Conservation (phyloP, 2,329 filamentous ascomycete species). For the Penicillium fuscoglaucum region DNA sequence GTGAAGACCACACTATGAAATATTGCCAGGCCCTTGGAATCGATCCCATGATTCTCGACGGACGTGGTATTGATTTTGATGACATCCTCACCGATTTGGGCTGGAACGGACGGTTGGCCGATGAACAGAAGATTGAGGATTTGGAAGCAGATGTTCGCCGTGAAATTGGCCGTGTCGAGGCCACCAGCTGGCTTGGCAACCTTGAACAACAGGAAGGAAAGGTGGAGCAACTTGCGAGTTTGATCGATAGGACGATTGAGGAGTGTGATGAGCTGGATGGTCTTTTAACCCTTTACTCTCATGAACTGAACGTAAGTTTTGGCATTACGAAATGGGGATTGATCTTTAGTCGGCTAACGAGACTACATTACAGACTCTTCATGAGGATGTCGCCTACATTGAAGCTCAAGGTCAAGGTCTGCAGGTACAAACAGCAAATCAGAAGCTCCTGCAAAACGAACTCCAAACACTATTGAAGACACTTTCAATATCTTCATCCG, state of each 20-base stretch:
- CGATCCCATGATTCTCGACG: conserved; percentile 73
- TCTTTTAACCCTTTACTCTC: conserved; percentile 87
- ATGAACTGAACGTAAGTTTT: conserved; percentile 80
- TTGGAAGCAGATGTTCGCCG: conserved; percentile 81
- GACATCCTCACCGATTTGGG: conserved; percentile 82
- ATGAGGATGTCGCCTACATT: conserved; percentile 94
- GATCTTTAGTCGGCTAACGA: conserved; percentile 27
- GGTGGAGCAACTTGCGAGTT: conserved; percentile 78
- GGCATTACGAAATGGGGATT: no score
- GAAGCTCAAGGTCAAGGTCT: conserved; percentile 96
- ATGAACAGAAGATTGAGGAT: conserved; percentile 72
- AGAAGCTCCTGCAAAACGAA: conserved; percentile 88
- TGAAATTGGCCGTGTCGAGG: conserved; percentile 86
- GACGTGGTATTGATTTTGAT: conserved; percentile 76
- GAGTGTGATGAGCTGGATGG: conserved; percentile 98
- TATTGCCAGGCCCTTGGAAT: conserved; percentile 77
- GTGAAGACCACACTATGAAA: conserved; percentile 72
- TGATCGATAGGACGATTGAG: conserved; percentile 85
- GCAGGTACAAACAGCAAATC: conserved; percentile 95
- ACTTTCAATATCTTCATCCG: conserved; percentile 77
- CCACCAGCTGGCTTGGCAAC: conserved; percentile 86
- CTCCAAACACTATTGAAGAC: conserved; percentile 86
- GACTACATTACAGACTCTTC: conserved; percentile 66
- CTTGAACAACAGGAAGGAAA: conserved; percentile 84
- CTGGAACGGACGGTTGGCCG: conserved; percentile 78